Evolutionary conservation across 2,329 filamentous ascomycete species (phyloP), one percentile per base, ranked within the genome.

Genomic region (Ophiostoma ulmi): DNA sequence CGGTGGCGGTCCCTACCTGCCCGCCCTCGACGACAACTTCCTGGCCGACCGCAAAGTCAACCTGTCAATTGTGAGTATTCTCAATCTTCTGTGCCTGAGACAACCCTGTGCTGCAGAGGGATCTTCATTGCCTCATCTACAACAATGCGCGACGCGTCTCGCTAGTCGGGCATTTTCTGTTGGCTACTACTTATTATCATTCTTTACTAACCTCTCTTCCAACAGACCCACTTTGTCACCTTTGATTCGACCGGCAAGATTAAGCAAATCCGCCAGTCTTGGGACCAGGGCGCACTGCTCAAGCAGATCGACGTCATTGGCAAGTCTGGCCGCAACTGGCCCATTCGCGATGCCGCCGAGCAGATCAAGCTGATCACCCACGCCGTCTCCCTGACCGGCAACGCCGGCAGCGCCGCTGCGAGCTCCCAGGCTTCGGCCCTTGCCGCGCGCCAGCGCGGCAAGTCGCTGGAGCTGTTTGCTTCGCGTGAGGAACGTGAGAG

Each of bases 231-330:
- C 82, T 89, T 98, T 74, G 94, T 99, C 75, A 87, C 88, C 71
- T 97, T 97, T 80, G 87, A 96, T 79, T 78, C 80, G 74, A 80
- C 90, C 66, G 87, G 88, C 78, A 93, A 92, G 82, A 97, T 99
- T 78, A 80, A 86, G 72, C 92, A 95, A 79, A 91, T 98, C 74
- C 91, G 94, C 75, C 88, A 94, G 75, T 92, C 91, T 79, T 99
- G 95, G 95, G 95, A 99, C 79, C 95, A 99, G 80, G 94, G 90
- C 73, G 91, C 93, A 70, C 87, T 99, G 58, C 87, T 99, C 75
- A 98, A 95, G 82, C 91, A 97, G 80, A 86, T 97, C 74, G 94
- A 97, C 73, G 89, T 97, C 71, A 98, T 99, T 80, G 94, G 95
- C 76, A 90, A 90, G 78, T 90, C 91, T 70, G 92, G 92, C 71